Conservation (phyloP, 306 rosid species). For the Begonia fuchsioides region DNA sequence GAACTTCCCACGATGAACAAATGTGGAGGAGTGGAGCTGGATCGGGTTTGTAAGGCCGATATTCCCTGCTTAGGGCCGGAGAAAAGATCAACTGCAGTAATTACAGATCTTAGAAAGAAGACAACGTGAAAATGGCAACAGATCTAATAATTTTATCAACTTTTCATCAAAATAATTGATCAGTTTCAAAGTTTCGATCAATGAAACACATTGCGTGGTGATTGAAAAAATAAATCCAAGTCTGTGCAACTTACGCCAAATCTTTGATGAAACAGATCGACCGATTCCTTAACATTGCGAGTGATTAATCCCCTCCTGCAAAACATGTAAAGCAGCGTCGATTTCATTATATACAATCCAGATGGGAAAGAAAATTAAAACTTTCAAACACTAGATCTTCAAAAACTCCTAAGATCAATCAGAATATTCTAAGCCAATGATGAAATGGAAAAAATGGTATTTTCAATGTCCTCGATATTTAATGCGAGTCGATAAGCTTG, state of each 20-base stretch:
- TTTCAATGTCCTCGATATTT: no score
- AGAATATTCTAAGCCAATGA: no score
- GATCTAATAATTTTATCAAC: no score
- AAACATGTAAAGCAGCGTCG: slow-evolving; percentile 6
- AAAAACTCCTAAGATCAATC: no score
- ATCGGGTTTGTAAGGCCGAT: slow-evolving; percentile 74
- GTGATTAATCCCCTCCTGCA: slow-evolving; percentile 82
- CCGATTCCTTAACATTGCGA: slow-evolving; percentile 48
- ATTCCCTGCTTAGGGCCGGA: slow-evolving; percentile 88
- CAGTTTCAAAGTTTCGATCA: no score
- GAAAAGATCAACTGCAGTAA: slow-evolving; percentile 59
- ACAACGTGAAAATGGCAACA: no score
- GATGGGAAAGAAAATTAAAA: slow-evolving; percentile 4
- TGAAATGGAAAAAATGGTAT: no score
- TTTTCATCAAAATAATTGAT: no score
- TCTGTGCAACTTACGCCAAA: slow-evolving; percentile 45
- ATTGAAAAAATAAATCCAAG: no score
- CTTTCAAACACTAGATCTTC: neutral
- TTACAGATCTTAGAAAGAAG: slow-evolving; percentile 2
- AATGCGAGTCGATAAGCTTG: no score
- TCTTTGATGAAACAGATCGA: slow-evolving; percentile 61
- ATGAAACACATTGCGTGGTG: no score
- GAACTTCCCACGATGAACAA: slow-evolving; percentile 75
- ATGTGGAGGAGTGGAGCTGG: slow-evolving; percentile 82
- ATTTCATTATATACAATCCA: neutral